Percentiles rank a stretch among this genome's conserved stretches.
These are phyloP conservation scores for Candida tammaniensis DNA, from an alignment of 805 yeast genomes.

Conservation along the genomic window DNA sequence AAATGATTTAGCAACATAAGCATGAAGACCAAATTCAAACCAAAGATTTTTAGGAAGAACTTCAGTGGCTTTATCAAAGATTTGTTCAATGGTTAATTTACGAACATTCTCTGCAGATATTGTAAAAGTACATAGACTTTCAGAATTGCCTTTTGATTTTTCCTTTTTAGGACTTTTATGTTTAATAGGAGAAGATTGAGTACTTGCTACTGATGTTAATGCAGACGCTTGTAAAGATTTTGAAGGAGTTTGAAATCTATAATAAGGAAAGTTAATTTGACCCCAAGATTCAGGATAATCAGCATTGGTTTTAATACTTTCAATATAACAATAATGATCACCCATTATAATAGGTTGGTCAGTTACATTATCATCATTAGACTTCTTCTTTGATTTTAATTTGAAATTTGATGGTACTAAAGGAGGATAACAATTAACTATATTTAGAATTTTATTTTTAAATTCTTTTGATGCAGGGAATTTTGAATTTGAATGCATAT, in stretches of 20 bases:
- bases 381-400: not conserved
- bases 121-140: conserved; percentile 51
- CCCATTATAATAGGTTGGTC: conserved; percentile 23
- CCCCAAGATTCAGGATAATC: conserved; percentile 11
- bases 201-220: not conserved
- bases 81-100: conserved; percentile 54
- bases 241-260: conserved; percentile 40
- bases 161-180: conserved; percentile 9
- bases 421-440: conserved; percentile 57
- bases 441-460: conserved; percentile 46
- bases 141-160: conserved; percentile 16
- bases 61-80: conserved; percentile 58
- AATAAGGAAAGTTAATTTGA: conserved; percentile 25
- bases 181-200: conserved; percentile 13
- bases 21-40: conserved; percentile 60
- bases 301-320: conserved; percentile 18
- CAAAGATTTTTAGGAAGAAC: conserved; percentile 61
- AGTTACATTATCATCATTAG: not conserved
- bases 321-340: conserved; percentile 46
- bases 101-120: conserved; percentile 57
- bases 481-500: conserved; percentile 44
- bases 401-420: conserved; percentile 30
- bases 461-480: conserved; percentile 42
- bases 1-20: conserved; percentile 71
- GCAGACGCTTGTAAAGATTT: conserved; percentile 40